Evolutionary conservation across 306 rosid genomes (phyloP).

Genomic region (Cucurbita moschata): DNA sequence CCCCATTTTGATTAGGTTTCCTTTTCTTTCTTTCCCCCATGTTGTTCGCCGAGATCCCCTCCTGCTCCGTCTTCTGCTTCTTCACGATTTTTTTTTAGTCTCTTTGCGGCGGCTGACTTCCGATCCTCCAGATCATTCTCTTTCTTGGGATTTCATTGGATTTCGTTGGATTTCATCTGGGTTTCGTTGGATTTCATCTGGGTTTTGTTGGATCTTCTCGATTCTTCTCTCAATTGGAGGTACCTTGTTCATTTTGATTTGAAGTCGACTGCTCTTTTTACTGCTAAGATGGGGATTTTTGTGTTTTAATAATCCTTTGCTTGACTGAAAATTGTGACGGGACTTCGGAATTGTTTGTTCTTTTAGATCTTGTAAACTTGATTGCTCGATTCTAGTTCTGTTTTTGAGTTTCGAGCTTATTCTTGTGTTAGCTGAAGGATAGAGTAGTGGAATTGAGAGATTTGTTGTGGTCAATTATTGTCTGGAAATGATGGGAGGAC

Average conservation of each 20-base stretch:
- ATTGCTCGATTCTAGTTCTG: neutral
- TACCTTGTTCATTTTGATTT: neutral
- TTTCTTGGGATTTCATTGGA: neutral
- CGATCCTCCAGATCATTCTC: neutral
- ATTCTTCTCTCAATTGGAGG: neutral
- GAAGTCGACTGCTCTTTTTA: neutral
- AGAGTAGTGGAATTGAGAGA: neutral
- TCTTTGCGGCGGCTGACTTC: neutral
- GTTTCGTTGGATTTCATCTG: neutral
- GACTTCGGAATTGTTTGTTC: neutral
- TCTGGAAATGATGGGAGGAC: constrained; percentile 56
- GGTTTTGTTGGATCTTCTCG: neutral
- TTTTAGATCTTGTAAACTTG: neutral
- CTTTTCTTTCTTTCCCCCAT: neutral
- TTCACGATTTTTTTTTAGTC: neutral
- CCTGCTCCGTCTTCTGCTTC: neutral
- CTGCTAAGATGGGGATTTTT: neutral
- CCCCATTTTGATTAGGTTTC: neutral
- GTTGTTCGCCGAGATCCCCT: neutral
- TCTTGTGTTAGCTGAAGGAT: neutral
- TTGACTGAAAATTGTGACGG: neutral
- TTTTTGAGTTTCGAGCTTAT: neutral
- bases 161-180: neutral
- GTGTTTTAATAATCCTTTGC: neutral
- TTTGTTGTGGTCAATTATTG: neutral